Conservation (phyloP, 2,329 filamentous ascomycete species). For the Fusarium sp. region DNA sequence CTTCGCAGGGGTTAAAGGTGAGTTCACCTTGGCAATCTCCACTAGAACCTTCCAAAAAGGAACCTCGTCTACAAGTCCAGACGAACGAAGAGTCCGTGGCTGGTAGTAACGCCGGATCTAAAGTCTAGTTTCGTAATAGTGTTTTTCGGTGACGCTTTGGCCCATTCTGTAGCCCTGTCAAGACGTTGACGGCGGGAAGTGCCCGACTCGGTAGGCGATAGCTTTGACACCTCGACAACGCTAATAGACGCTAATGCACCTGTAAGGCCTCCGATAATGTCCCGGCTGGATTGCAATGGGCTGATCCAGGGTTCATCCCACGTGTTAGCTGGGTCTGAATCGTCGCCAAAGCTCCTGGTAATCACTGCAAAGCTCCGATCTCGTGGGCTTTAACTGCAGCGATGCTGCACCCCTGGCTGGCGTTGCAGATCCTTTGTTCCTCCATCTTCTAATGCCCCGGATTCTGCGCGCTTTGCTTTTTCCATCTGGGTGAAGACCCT, state of each 20-base stretch:
- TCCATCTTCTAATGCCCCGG: constrained; percentile 9
- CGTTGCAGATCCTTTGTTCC: constrained; percentile 27
- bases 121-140: constrained; percentile 15
- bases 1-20: not conserved
- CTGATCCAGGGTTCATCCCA: constrained; percentile 11
- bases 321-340: constrained; percentile 17
- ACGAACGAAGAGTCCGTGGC: constrained; percentile 9
- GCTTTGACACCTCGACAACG: not conserved
- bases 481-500: constrained; percentile 13
- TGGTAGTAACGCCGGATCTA: not conserved
- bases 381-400: constrained; percentile 5
- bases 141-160: not conserved
- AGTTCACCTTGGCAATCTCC: not conserved
- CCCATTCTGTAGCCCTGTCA: not conserved
- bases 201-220: constrained; percentile 1
- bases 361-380: not conserved
- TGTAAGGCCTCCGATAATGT: not conserved
- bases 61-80: constrained; percentile 17
- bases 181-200: not conserved
- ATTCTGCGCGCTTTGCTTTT: constrained; percentile 8
- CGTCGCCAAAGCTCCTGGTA: not conserved
- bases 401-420: constrained; percentile 24
- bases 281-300: not conserved
- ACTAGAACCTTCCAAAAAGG: constrained; percentile 15
- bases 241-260: constrained; percentile 10